Evolutionary conservation across 345 rosid species (phyloP).

Genomic region (Salix dunnii): DNA sequence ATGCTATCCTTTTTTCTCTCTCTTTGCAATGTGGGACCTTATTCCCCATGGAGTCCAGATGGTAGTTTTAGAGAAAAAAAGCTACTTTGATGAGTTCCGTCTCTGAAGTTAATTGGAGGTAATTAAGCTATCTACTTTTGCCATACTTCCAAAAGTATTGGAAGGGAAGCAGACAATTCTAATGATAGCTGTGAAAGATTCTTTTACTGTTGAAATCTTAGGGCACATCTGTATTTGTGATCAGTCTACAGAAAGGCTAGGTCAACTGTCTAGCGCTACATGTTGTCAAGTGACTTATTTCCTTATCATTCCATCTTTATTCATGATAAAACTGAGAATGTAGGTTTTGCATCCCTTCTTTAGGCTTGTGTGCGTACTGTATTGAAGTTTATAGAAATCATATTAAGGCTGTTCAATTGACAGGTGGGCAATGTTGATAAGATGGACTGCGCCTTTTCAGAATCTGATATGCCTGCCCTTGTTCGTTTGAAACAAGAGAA

Average conservation of each 20-base stretch:
- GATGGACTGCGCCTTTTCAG: conserved; percentile 12
- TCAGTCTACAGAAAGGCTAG: background rate
- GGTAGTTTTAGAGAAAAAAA: background rate
- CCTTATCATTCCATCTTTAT: background rate
- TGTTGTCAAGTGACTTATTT: background rate
- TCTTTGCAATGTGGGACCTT: background rate
- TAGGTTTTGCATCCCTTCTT: background rate
- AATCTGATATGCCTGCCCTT: conserved; percentile 25
- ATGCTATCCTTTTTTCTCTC: background rate
- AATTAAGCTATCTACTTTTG: background rate
- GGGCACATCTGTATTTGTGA: background rate
- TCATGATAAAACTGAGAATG: background rate
- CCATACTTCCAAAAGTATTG: background rate
- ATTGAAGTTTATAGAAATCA: background rate
- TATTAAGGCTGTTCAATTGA: background rate
- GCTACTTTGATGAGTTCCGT: background rate
- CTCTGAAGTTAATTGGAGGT: background rate
- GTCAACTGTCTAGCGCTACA: background rate
- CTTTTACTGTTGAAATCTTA: background rate
- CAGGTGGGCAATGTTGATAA: conserved; percentile 29
- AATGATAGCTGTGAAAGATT: background rate
- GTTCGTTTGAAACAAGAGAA: conserved; percentile 57
- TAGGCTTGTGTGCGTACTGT: background rate
- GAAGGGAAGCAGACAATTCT: background rate
- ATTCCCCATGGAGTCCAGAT: too few species aligned